Evolutionary conservation across 768 basidiomycete genomes (phyloP).

Genomic region (Boletus edulis): DNA sequence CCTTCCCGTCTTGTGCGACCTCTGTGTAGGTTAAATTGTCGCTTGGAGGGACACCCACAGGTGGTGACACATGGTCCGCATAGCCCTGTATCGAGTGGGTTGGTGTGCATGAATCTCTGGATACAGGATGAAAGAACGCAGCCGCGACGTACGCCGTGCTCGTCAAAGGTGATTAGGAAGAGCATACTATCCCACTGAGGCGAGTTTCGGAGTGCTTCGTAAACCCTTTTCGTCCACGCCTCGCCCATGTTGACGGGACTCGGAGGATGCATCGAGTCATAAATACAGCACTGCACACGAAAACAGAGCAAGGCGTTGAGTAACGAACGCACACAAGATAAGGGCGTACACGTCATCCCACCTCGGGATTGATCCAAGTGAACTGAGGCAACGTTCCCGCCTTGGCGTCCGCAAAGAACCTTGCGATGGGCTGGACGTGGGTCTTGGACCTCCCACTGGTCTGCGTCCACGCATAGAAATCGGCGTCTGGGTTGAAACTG

Average conservation of each 20-base stretch:
- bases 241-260: conserved; percentile 27
- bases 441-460: conserved; percentile 15
- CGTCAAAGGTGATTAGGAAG: conserved; percentile 27
- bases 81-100: conserved; percentile 12
- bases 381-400: conserved; percentile 26
- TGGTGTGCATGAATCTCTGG: neutral
- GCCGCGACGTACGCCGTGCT: conserved; percentile 19
- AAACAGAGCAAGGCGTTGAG: neutral
- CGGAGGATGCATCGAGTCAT: conserved; percentile 27
- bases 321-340: neutral
- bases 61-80: conserved; percentile 24
- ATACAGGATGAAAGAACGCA: neutral
- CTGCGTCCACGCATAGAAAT: conserved; percentile 22
- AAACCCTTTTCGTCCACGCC: conserved; percentile 21
- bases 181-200: conserved; percentile 22
- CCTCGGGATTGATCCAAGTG: conserved; percentile 28
- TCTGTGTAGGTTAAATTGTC: conserved; percentile 26
- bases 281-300: conserved; percentile 17
- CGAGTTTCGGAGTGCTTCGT: conserved; percentile 23
- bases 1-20: conserved; percentile 12
- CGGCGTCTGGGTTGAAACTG: conserved; percentile 25
- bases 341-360: neutral
- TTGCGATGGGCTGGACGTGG: conserved; percentile 12
- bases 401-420: conserved; percentile 20
- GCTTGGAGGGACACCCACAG: conserved; percentile 20